phyloP scores from a whole-genome alignment of 2,329 filamentous ascomycete genomes.

The Teratosphaeria destructans region DNA sequence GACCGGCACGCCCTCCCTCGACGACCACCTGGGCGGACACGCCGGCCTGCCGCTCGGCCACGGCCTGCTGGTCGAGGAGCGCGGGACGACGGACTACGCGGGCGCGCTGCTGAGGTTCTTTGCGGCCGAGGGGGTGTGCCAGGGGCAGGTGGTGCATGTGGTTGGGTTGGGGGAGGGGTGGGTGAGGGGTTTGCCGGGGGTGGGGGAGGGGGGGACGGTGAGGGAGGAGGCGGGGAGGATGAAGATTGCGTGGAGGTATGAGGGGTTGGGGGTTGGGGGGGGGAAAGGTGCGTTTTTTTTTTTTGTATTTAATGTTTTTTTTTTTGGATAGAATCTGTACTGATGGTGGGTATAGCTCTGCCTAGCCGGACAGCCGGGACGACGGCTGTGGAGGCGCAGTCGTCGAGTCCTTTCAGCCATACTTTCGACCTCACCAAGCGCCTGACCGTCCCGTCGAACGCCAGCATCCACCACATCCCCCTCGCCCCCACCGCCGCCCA shows the following conservation, averaged over 20 bases:
- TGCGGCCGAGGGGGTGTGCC: constrained; percentile 83
- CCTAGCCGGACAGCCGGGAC: constrained; percentile 14
- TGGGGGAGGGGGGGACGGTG: constrained; percentile 35
- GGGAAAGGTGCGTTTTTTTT: constrained; percentile 47
- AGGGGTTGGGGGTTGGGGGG: constrained; percentile 64
- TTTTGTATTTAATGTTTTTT: constrained; percentile 3
- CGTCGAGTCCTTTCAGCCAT: constrained; percentile 37
- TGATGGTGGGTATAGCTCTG: constrained; percentile 19
- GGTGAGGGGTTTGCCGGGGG: constrained; percentile 72
- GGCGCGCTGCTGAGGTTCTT: constrained; percentile 78
- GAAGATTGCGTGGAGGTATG: constrained; percentile 99
- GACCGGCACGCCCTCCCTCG: constrained; percentile 77
- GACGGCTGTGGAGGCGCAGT: background rate
- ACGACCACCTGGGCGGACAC: constrained; percentile 77
- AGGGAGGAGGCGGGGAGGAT: constrained; percentile 56
- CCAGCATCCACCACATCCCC: constrained; percentile 37
- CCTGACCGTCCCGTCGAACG: constrained; percentile 31
- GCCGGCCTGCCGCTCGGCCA: constrained; percentile 73
- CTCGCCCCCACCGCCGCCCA: constrained; percentile 55
- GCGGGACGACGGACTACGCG: constrained; percentile 87
- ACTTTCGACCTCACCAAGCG: constrained; percentile 44
- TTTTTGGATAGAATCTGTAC: background rate
- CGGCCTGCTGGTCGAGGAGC: constrained; percentile 72
- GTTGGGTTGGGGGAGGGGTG: constrained; percentile 71
- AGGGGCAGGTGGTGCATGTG: constrained; percentile 81